Conservation (phyloP, 176 grass and related monocot species). For the Tillandsia leiboldiana region DNA sequence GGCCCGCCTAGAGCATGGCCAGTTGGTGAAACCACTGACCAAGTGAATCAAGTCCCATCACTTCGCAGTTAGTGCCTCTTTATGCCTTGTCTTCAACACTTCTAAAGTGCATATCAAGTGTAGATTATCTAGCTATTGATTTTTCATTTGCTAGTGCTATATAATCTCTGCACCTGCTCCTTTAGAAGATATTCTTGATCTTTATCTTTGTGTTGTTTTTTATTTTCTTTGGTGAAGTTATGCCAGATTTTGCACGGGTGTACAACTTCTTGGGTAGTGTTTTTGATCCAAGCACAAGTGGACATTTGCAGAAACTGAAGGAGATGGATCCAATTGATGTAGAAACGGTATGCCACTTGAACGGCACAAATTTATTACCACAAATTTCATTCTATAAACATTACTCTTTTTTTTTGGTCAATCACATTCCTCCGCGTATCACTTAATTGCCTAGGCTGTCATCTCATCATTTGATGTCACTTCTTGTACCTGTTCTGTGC, state of each 20-base stretch:
- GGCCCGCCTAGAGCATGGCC: slow-evolving; percentile 36
- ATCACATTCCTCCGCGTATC: neutral
- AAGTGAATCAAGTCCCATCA: slow-evolving; percentile 64
- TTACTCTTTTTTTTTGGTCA: too few relatives aligned
- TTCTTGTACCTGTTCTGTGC: neutral
- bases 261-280: slow-evolving; percentile 86
- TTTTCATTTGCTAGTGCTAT: slow-evolving; percentile 1
- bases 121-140: slow-evolving; percentile 12
- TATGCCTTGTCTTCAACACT: slow-evolving; percentile 20
- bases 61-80: slow-evolving; percentile 50
- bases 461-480: neutral
- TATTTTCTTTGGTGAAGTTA: slow-evolving; percentile 40
- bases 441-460: neutral
- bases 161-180: neutral
- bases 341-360: slow-evolving; percentile 63
- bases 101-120: neutral
- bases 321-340: slow-evolving; percentile 99
- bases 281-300: slow-evolving; percentile 90
- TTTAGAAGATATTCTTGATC: slow-evolving; percentile 10
- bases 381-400: neutral
- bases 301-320: slow-evolving; percentile 87
- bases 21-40: slow-evolving; percentile 43
- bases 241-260: slow-evolving; percentile 89
- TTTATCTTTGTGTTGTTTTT: slow-evolving; percentile 19
- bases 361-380: neutral